Conservation (phyloP, 352 stramenopile species). For the Pythium vanterpoolii region DNA sequence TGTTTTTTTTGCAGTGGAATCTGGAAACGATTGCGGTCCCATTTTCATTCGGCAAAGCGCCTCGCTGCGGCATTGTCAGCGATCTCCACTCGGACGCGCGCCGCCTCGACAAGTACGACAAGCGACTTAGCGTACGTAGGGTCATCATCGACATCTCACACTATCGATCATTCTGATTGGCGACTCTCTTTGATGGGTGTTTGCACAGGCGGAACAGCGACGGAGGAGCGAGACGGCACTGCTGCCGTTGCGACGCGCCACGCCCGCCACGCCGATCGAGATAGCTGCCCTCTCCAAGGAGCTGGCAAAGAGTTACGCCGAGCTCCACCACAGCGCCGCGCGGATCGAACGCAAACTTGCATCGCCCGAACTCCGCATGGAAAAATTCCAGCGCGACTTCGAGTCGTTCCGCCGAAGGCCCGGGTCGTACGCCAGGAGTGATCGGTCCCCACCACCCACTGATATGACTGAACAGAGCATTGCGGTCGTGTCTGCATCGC, state of each 20-base stretch:
- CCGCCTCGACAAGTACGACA: constrained; percentile 14
- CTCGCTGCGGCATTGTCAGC: constrained; percentile 32
- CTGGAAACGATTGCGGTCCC: constrained; percentile 37
- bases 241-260: constrained; percentile 5
- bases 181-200: no score
- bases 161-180: no score
- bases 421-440: constrained; percentile 24
- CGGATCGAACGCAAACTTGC: constrained; percentile 35
- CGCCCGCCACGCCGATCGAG: neutral
- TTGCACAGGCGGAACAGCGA: constrained; percentile 2
- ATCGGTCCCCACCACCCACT: neutral
- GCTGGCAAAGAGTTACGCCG: constrained; percentile 46
- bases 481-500: neutral
- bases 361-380: constrained; percentile 26
- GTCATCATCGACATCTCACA: no score
- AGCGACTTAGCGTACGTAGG: constrained; percentile 2
- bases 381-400: constrained; percentile 29
- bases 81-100: constrained; percentile 5
- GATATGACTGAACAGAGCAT: neutral
- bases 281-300: constrained; percentile 40
- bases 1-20: constrained; percentile 28
- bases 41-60: constrained; percentile 50
- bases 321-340: constrained; percentile 31
- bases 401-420: constrained; percentile 38
- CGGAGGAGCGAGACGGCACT: constrained; percentile 16